Evolutionary conservation across 495 filamentous ascomycete genomes (phyloP).

Genomic region (Amorphotheca resinae): DNA sequence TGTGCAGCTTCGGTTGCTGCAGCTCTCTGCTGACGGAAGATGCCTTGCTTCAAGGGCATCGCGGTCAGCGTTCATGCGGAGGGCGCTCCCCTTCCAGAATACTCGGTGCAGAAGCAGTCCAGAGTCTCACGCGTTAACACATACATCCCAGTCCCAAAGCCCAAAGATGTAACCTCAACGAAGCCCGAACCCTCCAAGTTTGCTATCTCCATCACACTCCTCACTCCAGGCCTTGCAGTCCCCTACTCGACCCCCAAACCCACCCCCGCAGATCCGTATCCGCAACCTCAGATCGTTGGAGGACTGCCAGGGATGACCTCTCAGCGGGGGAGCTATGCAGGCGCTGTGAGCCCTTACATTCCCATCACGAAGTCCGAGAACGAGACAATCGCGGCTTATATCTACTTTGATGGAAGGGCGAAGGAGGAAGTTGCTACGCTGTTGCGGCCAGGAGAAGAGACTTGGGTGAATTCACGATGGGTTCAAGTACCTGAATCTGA

Average conservation of each 20-base stretch:
- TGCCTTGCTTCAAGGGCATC: slow-evolving; percentile 98
- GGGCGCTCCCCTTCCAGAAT: slow-evolving; percentile 76
- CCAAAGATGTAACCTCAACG: slow-evolving; percentile 55
- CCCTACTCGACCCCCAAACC: slow-evolving; percentile 80
- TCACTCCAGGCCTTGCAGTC: slow-evolving; percentile 76
- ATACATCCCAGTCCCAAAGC: slow-evolving; percentile 88
- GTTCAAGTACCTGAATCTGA: slow-evolving; percentile 85
- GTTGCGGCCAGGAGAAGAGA: slow-evolving; percentile 86
- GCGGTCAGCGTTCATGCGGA: slow-evolving; percentile 93
- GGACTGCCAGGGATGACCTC: slow-evolving; percentile 12
- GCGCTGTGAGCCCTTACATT: slow-evolving; percentile 71
- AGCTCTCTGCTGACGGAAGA: slow-evolving; percentile 23
- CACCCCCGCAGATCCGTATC: slow-evolving; percentile 56
- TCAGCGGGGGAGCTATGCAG: slow-evolving; percentile 22
- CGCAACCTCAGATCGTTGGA: slow-evolving; percentile 67
- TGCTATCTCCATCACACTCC: slow-evolving; percentile 88
- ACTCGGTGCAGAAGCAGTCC: slow-evolving; percentile 89
- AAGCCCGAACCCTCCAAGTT: slow-evolving; percentile 89
- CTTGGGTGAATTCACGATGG: slow-evolving; percentile 98
- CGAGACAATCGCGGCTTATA: slow-evolving; percentile 95
- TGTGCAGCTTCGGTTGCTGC: slow-evolving; percentile 15
- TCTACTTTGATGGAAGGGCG: slow-evolving; percentile 90
- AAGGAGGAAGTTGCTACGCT: slow-evolving; percentile 98
- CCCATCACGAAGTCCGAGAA: slow-evolving; percentile 80
- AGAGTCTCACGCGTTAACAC: slow-evolving; percentile 84